Base-by-base conservation (phyloP, 108 stramenopile genomes). In the Stephanodiscus minutulus region DNA sequence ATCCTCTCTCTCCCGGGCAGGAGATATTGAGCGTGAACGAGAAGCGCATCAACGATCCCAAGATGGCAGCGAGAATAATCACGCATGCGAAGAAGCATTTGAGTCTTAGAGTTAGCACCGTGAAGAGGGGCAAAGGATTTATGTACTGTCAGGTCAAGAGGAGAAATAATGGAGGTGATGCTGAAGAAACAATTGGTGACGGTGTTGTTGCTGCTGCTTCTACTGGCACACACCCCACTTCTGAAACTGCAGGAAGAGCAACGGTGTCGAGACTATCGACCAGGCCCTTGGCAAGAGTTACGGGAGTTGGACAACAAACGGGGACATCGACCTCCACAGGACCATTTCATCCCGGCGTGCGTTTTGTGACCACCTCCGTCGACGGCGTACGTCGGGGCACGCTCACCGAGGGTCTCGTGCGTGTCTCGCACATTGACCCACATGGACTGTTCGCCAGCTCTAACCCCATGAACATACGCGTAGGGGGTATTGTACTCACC, bases 21-120 rank as follows among this genome's bases (percentile, higher is more conserved):
- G 76, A 77, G 54, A 55, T 77, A 27, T 41, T 77, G 56, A 77
- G 69, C 22, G 76, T 77, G 29, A 77, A 77, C 49, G 76, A 70
- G 58, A 70, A 70, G 33, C 68, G 76, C 15, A 68, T 77, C 1
- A 77, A 70, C 35, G 76, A 77, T 70, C 76, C 76, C 13, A 70
- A 70, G 50, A 70, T 70, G 76, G 76, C 76, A 37, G 69, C 76
- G 9, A 70, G 59, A 13, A 33, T 77, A 31, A 77, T 77, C 35
- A 59, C 63, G 3, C 69, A 70, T 35, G 68, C 76, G 13, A 65
- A 63, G 18, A 63, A 57, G 7, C 24, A 47, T 18, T 33, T 70
- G 52, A 37, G 49, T 56, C 60, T 77, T 25, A 69, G 69, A 22
- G 68, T 62, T 18, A 70, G 76, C 31, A 50, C 39, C 0, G 54